Evolutionary conservation across 306 rosid species (phyloP).

Genomic region (Vigna trinervia): DNA sequence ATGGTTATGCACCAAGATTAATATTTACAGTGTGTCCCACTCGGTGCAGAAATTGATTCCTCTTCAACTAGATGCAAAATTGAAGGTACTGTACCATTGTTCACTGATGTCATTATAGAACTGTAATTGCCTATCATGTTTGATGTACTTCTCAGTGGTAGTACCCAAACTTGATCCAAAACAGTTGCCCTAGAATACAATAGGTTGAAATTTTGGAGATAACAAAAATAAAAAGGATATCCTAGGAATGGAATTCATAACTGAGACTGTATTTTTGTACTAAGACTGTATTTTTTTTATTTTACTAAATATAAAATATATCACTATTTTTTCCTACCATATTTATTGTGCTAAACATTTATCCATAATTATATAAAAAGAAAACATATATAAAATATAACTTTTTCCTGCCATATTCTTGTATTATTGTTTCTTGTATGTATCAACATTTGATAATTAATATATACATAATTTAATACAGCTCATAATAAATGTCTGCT

Average conservation of each 20-base stretch:
- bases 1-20: conserved; percentile 4
- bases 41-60: conserved; percentile 15
- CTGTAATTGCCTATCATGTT: neutral
- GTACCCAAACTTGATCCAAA: conserved; percentile 12
- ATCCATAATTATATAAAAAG: neutral
- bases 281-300: too few species aligned
- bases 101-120: conserved; percentile 7
- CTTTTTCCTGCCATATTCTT: neutral
- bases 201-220: neutral
- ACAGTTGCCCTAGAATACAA: neutral
- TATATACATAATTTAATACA: neutral
- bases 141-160: conserved; percentile 11
- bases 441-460: neutral
- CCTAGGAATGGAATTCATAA: neutral
- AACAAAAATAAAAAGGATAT: neutral
- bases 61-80: conserved; percentile 20
- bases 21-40: neutral
- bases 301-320: too few species aligned
- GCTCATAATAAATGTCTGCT: neutral
- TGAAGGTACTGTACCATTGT: conserved; percentile 6
- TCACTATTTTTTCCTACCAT: too few species aligned
- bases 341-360: too few species aligned
- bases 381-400: neutral
- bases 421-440: neutral
- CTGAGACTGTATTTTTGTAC: neutral